Evolutionary conservation across 2,329 filamentous ascomycete species (phyloP).

Genomic region (Ophiostoma novo-ulmi): DNA sequence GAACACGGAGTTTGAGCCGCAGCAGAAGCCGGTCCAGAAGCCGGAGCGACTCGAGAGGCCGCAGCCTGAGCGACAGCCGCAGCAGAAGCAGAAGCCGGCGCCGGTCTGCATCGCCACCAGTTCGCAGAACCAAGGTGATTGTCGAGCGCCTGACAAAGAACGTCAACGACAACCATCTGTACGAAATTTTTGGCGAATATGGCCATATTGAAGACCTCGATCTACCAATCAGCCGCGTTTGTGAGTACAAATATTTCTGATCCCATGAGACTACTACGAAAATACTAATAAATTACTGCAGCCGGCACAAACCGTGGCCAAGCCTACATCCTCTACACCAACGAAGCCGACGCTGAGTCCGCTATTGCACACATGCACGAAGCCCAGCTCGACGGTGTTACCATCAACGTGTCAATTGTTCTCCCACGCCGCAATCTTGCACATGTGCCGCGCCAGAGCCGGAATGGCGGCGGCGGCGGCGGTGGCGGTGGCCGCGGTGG

Average conservation of each 20-base stretch:
- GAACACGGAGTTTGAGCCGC: constrained; percentile 24
- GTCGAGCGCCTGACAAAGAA: constrained; percentile 96
- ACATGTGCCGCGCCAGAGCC: constrained; percentile 62
- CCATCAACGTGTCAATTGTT: constrained; percentile 83
- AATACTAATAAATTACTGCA: not conserved
- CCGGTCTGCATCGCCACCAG: constrained; percentile 29
- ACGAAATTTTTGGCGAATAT: constrained; percentile 87
- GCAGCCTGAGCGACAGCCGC: constrained; percentile 10
- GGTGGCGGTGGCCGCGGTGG: constrained; percentile 26
- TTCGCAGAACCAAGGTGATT: constrained; percentile 44
- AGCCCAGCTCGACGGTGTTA: constrained; percentile 79
- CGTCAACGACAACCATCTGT: constrained; percentile 79
- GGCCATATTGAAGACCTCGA: constrained; percentile 82
- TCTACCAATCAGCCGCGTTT: constrained; percentile 71
- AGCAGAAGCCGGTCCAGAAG: constrained; percentile 33
- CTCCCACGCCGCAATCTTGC: constrained; percentile 79
- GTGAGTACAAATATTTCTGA: not conserved
- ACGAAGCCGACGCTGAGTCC: constrained; percentile 72
- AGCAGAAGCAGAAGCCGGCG: constrained; percentile 31
- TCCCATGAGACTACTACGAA: not conserved
- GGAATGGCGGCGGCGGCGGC: constrained; percentile 35
- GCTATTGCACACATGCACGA: constrained; percentile 98
- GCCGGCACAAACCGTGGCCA: constrained; percentile 67
- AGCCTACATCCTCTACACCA: constrained; percentile 81
- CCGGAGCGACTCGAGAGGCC: constrained; percentile 7